phyloP scores from a whole-genome alignment of 768 basidiomycete species.

The Fistulinella prunicolor region DNA sequence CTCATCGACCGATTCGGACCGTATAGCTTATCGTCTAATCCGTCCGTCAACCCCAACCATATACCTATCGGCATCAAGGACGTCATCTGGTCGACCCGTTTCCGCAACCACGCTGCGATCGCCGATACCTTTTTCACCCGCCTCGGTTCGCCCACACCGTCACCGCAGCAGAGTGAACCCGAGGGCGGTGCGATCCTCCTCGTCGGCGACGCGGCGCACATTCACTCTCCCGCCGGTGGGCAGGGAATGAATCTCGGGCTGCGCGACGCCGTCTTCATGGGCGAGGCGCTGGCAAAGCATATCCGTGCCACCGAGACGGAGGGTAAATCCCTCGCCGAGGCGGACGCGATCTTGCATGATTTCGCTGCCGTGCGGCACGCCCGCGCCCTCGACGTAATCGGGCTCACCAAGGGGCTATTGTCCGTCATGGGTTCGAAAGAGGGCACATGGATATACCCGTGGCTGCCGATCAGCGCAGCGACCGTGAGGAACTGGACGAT shows the following conservation, averaged over 20 bases:
- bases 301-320: constrained; percentile 16
- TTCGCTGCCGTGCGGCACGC: constrained; percentile 37
- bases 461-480: constrained; percentile 27
- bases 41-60: constrained; percentile 32
- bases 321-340: constrained; percentile 6
- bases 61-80: constrained; percentile 36
- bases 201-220: constrained; percentile 49
- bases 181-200: constrained; percentile 27
- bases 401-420: constrained; percentile 37
- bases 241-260: constrained; percentile 61
- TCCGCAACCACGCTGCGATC: constrained; percentile 45
- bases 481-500: constrained; percentile 30
- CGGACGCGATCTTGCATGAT: constrained; percentile 34
- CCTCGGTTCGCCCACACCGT: constrained; percentile 12
- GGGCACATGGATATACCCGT: constrained; percentile 15
- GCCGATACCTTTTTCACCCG: constrained; percentile 40
- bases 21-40: constrained; percentile 33
- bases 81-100: constrained; percentile 46
- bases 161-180: background rate
- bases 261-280: constrained; percentile 49
- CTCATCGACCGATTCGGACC: constrained; percentile 43
- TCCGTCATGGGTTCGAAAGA: constrained; percentile 20
- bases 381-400: constrained; percentile 42
- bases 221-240: constrained; percentile 54
- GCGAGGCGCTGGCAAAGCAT: constrained; percentile 40